Conservation (phyloP, 169 alveolate genomes). For the Cryptosporidium xiaoi region DNA sequence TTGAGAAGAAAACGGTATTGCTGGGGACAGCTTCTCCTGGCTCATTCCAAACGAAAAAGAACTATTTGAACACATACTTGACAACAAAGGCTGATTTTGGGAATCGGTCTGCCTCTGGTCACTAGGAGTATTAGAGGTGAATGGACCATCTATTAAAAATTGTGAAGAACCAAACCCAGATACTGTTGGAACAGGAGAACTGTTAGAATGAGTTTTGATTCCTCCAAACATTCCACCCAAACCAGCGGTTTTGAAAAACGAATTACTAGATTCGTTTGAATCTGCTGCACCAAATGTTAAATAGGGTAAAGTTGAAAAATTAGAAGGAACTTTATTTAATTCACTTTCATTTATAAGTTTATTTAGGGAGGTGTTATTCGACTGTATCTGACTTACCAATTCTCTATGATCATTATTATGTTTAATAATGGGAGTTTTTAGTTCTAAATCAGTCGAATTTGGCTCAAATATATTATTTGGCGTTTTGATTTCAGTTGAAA, state of each 20-base stretch:
- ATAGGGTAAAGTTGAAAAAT: not conserved
- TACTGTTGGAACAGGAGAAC: constrained; percentile 7
- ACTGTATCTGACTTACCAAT: too few species aligned
- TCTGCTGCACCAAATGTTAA: not conserved
- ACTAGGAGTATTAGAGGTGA: constrained; percentile 18
- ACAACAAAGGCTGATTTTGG: not conserved
- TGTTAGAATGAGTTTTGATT: not conserved
- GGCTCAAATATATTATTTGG: too few species aligned
- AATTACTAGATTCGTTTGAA: not conserved
- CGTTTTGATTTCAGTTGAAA: too few species aligned
- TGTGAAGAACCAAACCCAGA: constrained; percentile 69
- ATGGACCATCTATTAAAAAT: constrained; percentile 42
- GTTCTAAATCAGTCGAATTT: too few species aligned
- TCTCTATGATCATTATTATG: too few species aligned
- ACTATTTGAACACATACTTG: not conserved
- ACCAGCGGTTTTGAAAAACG: not conserved
- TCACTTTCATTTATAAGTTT: not conserved
- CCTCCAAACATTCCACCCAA: constrained; percentile 16
- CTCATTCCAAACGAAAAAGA: constrained; percentile 1
- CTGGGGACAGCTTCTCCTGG: not conserved
- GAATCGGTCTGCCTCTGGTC: not conserved
- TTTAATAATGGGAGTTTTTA: too few species aligned
- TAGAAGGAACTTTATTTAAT: not conserved
- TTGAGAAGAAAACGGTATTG: constrained; percentile 18
- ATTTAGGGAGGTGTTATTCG: too few species aligned